A percentile compares a stretch with the other conserved stretches of the same genome.
These are phyloP conservation scores for Annulohypoxylon truncatum DNA, from an alignment of 2,329 filamentous ascomycete genomes.

Conservation along the genomic window DNA sequence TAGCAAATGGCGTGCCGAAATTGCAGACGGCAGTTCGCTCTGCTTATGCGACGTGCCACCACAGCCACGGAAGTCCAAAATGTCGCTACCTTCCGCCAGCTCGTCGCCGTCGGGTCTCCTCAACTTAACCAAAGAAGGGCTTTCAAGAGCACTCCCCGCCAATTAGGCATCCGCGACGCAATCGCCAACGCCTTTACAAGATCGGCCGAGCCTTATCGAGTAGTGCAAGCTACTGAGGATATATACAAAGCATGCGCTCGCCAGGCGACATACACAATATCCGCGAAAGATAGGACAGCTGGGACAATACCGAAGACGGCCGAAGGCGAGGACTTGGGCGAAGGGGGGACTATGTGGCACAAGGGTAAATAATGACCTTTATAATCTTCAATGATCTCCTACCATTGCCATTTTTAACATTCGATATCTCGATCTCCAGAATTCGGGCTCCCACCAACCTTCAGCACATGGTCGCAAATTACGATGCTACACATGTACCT, in stretches of 20 bases:
- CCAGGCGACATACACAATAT: constrained; percentile 81
- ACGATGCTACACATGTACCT: constrained; percentile 98
- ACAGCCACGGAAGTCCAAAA: constrained; percentile 39
- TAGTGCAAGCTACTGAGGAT: constrained; percentile 81
- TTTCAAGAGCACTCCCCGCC: constrained; percentile 53
- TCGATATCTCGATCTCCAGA: constrained; percentile 60
- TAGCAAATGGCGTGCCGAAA: constrained; percentile 61
- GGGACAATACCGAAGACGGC: constrained; percentile 76
- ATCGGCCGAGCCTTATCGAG: constrained; percentile 69
- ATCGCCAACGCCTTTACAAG: constrained; percentile 43
- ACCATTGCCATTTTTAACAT: background rate
- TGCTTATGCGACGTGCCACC: constrained; percentile 45
- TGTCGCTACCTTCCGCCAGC: constrained; percentile 26
- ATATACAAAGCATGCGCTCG: constrained; percentile 80
- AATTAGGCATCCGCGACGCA: constrained; percentile 49
- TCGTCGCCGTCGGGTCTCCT: constrained; percentile 6
- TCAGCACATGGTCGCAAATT: constrained; percentile 95
- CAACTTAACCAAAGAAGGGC: constrained; percentile 46
- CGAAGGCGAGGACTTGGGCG: constrained; percentile 85
- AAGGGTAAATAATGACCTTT: constrained; percentile 74
- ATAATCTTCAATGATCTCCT: too few species aligned
- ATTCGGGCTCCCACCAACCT: constrained; percentile 83
- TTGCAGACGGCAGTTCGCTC: constrained; percentile 58
- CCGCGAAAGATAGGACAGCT: constrained; percentile 72
- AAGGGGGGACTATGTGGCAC: constrained; percentile 83